These are phyloP conservation scores for Penicillium robsamsonii DNA, from an alignment of 495 filamentous ascomycete genomes.

Conservation along the genomic window DNA sequence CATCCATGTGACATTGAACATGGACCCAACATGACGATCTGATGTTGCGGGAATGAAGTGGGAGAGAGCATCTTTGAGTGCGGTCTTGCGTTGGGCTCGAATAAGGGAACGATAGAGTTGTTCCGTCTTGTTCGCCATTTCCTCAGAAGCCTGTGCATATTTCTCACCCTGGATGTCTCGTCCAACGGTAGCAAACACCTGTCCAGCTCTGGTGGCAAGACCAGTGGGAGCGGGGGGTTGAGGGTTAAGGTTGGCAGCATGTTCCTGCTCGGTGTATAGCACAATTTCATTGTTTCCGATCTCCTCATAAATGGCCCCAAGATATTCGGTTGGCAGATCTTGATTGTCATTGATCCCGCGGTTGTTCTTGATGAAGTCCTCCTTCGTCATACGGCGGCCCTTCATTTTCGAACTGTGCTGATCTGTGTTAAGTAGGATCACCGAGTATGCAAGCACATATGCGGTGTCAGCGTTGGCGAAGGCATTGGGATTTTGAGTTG, in stretches of 20 bases:
- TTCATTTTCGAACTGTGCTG: slow-evolving; percentile 87
- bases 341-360: slow-evolving; percentile 96
- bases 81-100: slow-evolving; percentile 75
- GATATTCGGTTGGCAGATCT: slow-evolving; percentile 90
- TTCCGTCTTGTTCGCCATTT: slow-evolving; percentile 85
- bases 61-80: slow-evolving; percentile 62
- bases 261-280: slow-evolving; percentile 84
- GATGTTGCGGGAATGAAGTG: slow-evolving; percentile 91
- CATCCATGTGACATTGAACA: slow-evolving; percentile 99
- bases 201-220: slow-evolving; percentile 80
- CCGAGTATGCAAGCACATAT: slow-evolving; percentile 92
- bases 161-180: slow-evolving; percentile 91
- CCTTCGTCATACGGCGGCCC: slow-evolving; percentile 78
- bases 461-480: slow-evolving; percentile 98
- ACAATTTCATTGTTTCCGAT: slow-evolving; percentile 92
- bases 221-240: slow-evolving; percentile 57
- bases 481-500: slow-evolving; percentile 90
- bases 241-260: slow-evolving; percentile 69
- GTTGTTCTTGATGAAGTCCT: slow-evolving; percentile 99
- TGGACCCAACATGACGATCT: slow-evolving; percentile 90
- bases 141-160: slow-evolving; percentile 89
- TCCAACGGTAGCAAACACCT: slow-evolving; percentile 84
- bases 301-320: slow-evolving; percentile 85
- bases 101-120: slow-evolving; percentile 91
- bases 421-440: slow-evolving; percentile 96